phyloP scores from a whole-genome alignment of 2,329 filamentous ascomycete species.

The Bipolaris oryzae region DNA sequence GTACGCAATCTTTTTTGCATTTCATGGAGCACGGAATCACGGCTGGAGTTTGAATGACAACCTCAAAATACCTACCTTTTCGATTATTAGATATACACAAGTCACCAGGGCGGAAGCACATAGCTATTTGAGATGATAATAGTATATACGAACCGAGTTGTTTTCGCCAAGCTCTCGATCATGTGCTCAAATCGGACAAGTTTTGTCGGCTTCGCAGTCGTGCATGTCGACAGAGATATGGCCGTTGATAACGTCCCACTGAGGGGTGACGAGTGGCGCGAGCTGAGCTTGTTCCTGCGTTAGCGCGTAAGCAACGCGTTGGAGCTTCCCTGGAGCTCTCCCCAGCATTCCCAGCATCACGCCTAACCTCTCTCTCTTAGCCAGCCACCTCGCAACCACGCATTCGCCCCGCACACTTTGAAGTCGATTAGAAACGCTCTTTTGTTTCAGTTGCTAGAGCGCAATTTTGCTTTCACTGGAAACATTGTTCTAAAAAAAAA shows the following conservation, averaged over 20 bases:
- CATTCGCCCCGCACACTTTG: neutral
- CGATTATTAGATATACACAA: neutral
- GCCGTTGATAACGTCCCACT: neutral
- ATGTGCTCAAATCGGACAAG: no score
- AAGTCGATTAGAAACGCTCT: no score
- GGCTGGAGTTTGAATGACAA: constrained; percentile 3
- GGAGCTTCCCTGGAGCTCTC: constrained; percentile 2
- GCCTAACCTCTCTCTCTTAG: neutral
- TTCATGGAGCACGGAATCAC: constrained; percentile 9
- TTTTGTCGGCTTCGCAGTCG: no score
- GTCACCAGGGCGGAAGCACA: neutral
- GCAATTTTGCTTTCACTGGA: no score
- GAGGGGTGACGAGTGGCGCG: no score
- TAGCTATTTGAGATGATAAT: neutral
- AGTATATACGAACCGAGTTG: neutral
- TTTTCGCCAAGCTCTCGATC: no score
- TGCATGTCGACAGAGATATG: neutral
- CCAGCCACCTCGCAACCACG: neutral
- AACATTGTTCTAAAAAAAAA: no score
- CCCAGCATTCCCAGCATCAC: constrained; percentile 1
- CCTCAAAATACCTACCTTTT: neutral
- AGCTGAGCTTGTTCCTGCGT: constrained; percentile 12
- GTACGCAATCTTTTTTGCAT: constrained; percentile 5
- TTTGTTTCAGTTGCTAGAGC: no score
- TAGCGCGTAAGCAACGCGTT: constrained; percentile 11